Evolutionary conservation across 1,284 basidiomycete genomes (phyloP), one percentile per base, ranked within the genome.

Genomic region (Ceratobasidium papillatum): DNA sequence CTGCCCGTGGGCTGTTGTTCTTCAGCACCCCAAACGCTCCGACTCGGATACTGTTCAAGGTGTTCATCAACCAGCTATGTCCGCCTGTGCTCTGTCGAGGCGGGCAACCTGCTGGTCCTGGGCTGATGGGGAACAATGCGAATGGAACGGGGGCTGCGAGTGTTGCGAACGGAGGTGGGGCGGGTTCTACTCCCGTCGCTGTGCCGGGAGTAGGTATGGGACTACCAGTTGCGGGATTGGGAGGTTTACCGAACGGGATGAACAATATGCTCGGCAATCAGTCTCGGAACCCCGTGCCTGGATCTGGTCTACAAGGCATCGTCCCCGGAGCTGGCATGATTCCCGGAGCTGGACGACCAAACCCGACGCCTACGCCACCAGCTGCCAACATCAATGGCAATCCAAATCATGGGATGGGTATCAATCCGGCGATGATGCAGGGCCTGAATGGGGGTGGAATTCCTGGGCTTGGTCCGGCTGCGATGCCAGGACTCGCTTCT

Each of bases 401-500:
- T 4, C 30, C 49, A 8, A 25, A 41, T 9, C 56, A 45, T n/a
- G 45, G 12, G 19, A 49, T 43, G 45, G 69, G 69, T 11, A 41
- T 68, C 34, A 68, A 68, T 25, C 65, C 65, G 22, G 65, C 49
- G 32, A 22, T 68, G 65, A 68, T 68, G 52, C 65, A 54, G n/a
- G 58, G 58, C 27, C 25, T 72, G 36, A 72, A 72, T 34, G 36
- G 38, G 1, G 12, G 25, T 9, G 62, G 62, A 30, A 49, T 64
- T 34, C 36, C 56, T 3, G 43, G n/a, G 9, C 54, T 43, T 11
- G 34, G 32, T 25, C 17, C 49, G 47, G 27, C 25, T n/a, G 62
- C 43, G 25, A 32, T 64, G 62, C 22, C 43, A 8, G 62, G 62
- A 0, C 45, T 49, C 34, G 64, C 32, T 66, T 22, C 22, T 8